Conservation (phyloP, 139 green algal species). For the Micractinium conductrix region DNA sequence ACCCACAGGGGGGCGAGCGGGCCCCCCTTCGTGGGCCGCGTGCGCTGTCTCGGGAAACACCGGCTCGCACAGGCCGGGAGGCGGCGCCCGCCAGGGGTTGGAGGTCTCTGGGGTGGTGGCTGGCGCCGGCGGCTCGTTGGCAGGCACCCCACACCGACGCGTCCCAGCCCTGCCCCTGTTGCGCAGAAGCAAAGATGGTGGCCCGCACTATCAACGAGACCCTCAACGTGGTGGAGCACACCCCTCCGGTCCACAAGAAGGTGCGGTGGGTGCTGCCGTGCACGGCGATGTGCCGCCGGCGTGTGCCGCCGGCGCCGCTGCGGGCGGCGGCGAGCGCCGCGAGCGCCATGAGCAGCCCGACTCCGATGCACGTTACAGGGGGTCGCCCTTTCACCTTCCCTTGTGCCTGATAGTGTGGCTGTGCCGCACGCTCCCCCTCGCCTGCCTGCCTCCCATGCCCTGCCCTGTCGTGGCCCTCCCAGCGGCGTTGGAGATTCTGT, state of each 20-base stretch:
- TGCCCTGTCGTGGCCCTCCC: too few relatives aligned
- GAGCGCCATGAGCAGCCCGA: neutral
- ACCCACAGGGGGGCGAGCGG: neutral
- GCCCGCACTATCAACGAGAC: slow-evolving; percentile 18
- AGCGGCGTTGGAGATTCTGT: too few relatives aligned
- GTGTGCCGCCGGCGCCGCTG: too few relatives aligned
- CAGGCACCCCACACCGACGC: too few relatives aligned
- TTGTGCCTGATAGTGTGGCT: too few relatives aligned
- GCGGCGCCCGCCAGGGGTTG: neutral
- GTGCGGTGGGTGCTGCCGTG: neutral
- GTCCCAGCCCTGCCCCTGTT: neutral
- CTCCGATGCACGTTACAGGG: too few relatives aligned
- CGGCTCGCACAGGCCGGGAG: neutral
- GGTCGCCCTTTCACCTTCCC: too few relatives aligned
- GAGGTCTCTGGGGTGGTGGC: neutral
- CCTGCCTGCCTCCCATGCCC: too few relatives aligned
- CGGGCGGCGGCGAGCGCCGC: neutral
- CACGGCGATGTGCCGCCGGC: neutral
- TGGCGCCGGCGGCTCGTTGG: neutral
- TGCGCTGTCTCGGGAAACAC: neutral
- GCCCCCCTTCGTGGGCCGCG: too few relatives aligned
- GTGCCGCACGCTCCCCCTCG: too few relatives aligned
- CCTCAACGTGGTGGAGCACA: slow-evolving; percentile 13
- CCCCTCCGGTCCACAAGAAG: slow-evolving; percentile 17
- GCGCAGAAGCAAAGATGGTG: neutral